phyloP scores from a whole-genome alignment of 139 green algal genomes.

The Axilococcus clingmanii region DNA sequence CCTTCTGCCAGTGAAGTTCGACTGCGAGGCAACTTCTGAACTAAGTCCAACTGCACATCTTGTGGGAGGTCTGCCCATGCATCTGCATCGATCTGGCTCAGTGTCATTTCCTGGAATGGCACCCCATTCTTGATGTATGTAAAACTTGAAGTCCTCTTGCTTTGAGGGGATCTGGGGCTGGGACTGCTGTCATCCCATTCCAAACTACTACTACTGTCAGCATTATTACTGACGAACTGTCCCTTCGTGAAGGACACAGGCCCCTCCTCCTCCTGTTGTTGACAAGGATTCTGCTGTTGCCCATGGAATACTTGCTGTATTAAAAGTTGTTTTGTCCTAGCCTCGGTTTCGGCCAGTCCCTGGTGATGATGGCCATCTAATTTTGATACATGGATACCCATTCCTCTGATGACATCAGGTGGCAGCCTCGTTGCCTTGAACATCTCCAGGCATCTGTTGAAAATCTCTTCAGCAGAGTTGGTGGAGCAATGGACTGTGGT shows the following conservation, averaged over 20 bases:
- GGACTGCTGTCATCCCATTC: too few relatives aligned
- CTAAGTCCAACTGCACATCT: slow-evolving; percentile 22
- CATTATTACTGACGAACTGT: too few relatives aligned
- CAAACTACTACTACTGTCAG: too few relatives aligned
- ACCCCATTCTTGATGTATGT: too few relatives aligned
- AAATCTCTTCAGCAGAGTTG: slow-evolving; percentile 26
- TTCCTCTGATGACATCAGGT: slow-evolving; percentile 53
- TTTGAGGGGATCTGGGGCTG: too few relatives aligned
- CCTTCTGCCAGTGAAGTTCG: not conserved
- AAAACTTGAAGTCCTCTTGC: too few relatives aligned
- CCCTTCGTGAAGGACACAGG: too few relatives aligned
- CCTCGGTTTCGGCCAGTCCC: not conserved
- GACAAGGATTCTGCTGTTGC: too few relatives aligned
- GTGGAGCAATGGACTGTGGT: slow-evolving; percentile 27
- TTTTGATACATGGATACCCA: slow-evolving; percentile 51
- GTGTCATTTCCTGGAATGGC: too few relatives aligned
- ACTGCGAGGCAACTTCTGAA: slow-evolving; percentile 1
- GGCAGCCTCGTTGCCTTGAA: slow-evolving; percentile 41
- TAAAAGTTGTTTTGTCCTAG: not conserved
- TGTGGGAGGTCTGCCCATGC: slow-evolving; percentile 20
- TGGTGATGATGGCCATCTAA: not conserved
- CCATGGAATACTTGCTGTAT: too few relatives aligned
- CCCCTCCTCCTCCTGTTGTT: too few relatives aligned
- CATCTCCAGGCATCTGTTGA: slow-evolving; percentile 31
- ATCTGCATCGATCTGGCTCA: slow-evolving; percentile 29